These are phyloP conservation scores for Alopecurus myosuroides DNA, from an alignment of 176 grass and related monocot genomes.

Conservation along the genomic window DNA sequence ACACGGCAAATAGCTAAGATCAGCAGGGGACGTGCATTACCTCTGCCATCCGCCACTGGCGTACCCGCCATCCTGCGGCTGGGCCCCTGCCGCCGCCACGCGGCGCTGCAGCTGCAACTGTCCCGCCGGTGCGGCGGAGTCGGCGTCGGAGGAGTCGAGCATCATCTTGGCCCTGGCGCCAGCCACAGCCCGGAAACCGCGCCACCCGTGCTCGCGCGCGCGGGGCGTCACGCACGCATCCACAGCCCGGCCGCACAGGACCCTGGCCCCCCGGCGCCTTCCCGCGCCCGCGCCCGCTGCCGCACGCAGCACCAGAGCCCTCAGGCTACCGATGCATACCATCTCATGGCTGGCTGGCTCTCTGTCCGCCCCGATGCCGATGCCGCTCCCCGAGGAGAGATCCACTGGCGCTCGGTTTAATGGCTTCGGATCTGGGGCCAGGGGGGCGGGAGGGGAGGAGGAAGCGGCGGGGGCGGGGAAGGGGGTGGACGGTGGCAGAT, in stretches of 20 bases:
- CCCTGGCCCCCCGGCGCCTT: constrained; percentile 42
- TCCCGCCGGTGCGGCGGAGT: constrained; percentile 11
- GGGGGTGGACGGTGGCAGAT: constrained; percentile 33
- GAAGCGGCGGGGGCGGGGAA: constrained; percentile 34
- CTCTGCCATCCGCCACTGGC: constrained; percentile 51
- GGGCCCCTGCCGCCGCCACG: constrained; percentile 10
- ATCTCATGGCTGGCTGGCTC: constrained; percentile 58
- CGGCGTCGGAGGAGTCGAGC: constrained; percentile 30
- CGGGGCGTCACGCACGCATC: constrained; percentile 45
- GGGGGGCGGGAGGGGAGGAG: constrained; percentile 24
- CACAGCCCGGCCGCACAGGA: constrained; percentile 43
- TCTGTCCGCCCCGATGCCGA: background rate
- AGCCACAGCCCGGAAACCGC: constrained; percentile 41
- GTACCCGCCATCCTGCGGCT: constrained; percentile 41
- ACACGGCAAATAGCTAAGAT: background rate
- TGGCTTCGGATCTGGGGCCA: constrained; percentile 31
- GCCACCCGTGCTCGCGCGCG: constrained; percentile 37
- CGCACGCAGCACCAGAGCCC: constrained; percentile 60
- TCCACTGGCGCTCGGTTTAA: constrained; percentile 38
- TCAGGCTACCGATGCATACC: constrained; percentile 86
- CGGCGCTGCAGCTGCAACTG: constrained; percentile 45
- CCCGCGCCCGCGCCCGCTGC: constrained; percentile 32
- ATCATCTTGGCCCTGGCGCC: constrained; percentile 58
- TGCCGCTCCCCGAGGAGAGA: constrained; percentile 29
- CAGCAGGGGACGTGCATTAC: constrained; percentile 16